Base-by-base conservation (phyloP, 2,329 filamentous ascomycete genomes). In the Talaromyces rugulosus region DNA sequence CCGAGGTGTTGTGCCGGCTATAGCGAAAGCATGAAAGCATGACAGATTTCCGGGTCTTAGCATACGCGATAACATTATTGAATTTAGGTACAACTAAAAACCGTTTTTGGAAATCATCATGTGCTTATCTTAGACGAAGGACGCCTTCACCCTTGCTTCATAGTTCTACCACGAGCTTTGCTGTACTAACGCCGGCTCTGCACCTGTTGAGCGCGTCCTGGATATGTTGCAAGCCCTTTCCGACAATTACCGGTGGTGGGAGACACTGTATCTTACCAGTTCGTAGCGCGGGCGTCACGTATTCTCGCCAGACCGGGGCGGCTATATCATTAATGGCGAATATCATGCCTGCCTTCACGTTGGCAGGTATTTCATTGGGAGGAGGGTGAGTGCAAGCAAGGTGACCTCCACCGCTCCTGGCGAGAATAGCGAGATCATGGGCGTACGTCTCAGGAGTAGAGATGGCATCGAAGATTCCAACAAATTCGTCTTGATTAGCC, bases 181-280 rank as follows among this genome's bases (percentile, higher is more conserved):
- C 68, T 18, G 74, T 75, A 62, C 71, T 74, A 3, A 78, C 75
- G 44, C 77, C 77, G 34, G 67, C 69, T 65, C 72, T 76, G 62
- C 71, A 68, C 64, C 67, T 72, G 56, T 77, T 73, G 4, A 77
- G 62, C 12, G 71, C 77, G 8, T 70, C 68, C 44, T 78, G 73
- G 40, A 78, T 69, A 16, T 65, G 68, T 36, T 74, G 69, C 44
- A 79, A 61, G 18, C 77, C 77, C 62, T 75, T 72, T 1, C 75
- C 75, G 23, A 78, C 66, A 14, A 79, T 69, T 34, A 74, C 56
- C 6, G 76, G 68, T 62, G 73, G 69, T n/a, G 78, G 77, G n/a
- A 67, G 60, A 40, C 67, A 61, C 63, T 69, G 68, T 55, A 74
- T 68, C 28, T 62, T 66, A 2, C 75, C 75, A 6, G 60, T 62